Evolutionary conservation across 441 rosid species (phyloP), one percentile per base, ranked within the genome.

Genomic region (Hura crepitans): DNA sequence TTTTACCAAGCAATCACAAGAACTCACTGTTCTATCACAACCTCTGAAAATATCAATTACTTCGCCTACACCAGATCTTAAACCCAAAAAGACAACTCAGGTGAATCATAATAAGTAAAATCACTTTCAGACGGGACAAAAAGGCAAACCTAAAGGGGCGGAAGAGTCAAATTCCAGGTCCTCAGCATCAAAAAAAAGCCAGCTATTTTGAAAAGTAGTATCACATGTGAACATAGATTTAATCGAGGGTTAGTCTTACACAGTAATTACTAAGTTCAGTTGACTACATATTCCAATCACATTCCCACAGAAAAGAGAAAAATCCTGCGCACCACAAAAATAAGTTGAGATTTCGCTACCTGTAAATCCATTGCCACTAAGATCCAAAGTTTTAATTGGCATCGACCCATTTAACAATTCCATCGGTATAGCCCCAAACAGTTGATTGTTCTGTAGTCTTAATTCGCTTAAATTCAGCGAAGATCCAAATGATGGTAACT

Each of bases 311-410:
- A 45, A 43, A 33, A 33, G 9, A 51, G 31, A 42, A 50, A 58
- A 43, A 66, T 59, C 14, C n/a, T 43, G 15, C 20, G 46, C 66
- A 27, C 10, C 10, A 43, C 9, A 49, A 45, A 4, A 10, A 69
- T 14, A 59, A 62, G 37, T 62, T 22, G 46, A 66, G 65, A 78
- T 28, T 68, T 64, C 54, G 78, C 54, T 30, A 80, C 98, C 98
- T 73, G 95, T 91, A 72, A 93, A 91, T 66, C 87, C 92, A 75
- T 91, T 93, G 81, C 80, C 79, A 68, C 97, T 86, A 74, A 93
- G 97, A 91, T 93, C 97, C 86, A 93, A 62, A 78, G 86, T 96
- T 55, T 46, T 83, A 79, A 91, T 27, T 0, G 86, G 87, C 67
- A 82, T 79, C 43, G 80, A 74, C 27, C 87, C 86, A 72, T 86